Evolutionary conservation across 2,329 filamentous ascomycete species (phyloP).

Genomic region (Scedosporium boydii): DNA sequence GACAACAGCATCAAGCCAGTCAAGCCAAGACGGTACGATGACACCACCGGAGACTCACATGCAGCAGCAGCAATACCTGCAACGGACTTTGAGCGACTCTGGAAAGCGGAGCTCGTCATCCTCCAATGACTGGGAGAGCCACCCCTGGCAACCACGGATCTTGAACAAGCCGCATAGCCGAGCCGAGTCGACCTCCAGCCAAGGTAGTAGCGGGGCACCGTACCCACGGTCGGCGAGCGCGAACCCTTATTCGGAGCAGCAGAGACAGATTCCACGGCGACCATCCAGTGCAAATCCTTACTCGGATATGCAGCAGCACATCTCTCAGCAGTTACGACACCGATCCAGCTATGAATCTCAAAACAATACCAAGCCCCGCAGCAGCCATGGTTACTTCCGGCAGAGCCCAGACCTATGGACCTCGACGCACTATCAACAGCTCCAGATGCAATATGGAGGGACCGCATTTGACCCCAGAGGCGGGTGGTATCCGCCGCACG

Average conservation of each 20-base stretch:
- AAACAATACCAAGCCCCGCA: background rate
- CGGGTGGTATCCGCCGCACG: slow-evolving; percentile 21
- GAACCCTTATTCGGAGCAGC: slow-evolving; percentile 3
- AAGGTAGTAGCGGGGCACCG: slow-evolving; percentile 13
- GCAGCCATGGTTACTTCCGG: slow-evolving; percentile 7
- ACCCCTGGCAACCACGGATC: slow-evolving; percentile 14
- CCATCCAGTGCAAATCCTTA: slow-evolving; percentile 6
- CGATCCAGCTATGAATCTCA: slow-evolving; percentile 22
- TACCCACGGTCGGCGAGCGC: slow-evolving; percentile 7
- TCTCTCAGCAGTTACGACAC: slow-evolving; percentile 17
- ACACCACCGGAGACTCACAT: slow-evolving; percentile 14
- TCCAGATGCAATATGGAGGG: slow-evolving; percentile 10
- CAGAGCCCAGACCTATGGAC: slow-evolving; percentile 11
- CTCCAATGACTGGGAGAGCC: slow-evolving; percentile 15
- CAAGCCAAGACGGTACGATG: slow-evolving; percentile 8
- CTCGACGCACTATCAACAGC: slow-evolving; percentile 10
- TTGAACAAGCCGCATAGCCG: slow-evolving; percentile 19
- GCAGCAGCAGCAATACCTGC: slow-evolving; percentile 12
- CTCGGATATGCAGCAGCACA: background rate
- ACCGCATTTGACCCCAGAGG: slow-evolving; percentile 1
- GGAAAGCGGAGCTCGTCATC: background rate
- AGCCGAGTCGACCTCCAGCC: slow-evolving; percentile 20
- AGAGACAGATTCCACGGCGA: slow-evolving; percentile 3
- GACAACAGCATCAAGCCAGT: slow-evolving; percentile 9
- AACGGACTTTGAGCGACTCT: background rate